Conservation (phyloP, 202 grass and related monocot genomes). For the Cymbopogon flexuosus region DNA sequence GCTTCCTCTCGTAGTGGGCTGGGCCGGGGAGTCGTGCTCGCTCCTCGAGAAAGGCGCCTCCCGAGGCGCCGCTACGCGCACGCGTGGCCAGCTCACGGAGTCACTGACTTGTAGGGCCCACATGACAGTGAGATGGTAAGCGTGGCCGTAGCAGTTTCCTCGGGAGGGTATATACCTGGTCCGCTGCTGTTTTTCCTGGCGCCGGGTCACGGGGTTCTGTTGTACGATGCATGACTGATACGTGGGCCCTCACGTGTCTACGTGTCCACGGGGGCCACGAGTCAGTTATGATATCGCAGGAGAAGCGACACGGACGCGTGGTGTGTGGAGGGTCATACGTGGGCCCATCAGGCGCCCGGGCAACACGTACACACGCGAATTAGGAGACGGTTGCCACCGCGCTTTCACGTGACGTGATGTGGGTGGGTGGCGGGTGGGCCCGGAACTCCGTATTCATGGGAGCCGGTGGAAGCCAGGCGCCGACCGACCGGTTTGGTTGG, state of each 20-base stretch:
- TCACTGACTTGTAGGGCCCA: rapidly evolving
- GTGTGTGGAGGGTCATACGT: no score
- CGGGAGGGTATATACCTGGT: slow-evolving; percentile 26
- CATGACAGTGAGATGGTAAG: rapidly evolving
- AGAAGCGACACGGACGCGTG: slow-evolving; percentile 15
- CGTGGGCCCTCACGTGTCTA: neutral
- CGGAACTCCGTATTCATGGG: slow-evolving; percentile 22
- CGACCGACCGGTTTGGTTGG: neutral
- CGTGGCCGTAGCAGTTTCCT: neutral
- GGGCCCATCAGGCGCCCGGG: neutral
- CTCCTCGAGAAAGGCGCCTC: slow-evolving; percentile 25
- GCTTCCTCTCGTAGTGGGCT: slow-evolving; percentile 32
- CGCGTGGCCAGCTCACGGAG: rapidly evolving
- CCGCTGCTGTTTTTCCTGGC: neutral
- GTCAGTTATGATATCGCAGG: neutral
- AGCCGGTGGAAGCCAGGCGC: neutral
- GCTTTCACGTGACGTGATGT: slow-evolving; percentile 38
- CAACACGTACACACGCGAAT: neutral
- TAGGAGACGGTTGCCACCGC: slow-evolving; percentile 25
- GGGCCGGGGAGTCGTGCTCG: slow-evolving; percentile 36
- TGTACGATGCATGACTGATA: neutral
- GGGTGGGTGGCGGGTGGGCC: slow-evolving; percentile 13
- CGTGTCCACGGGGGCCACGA: slow-evolving; percentile 15
- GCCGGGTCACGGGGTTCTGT: neutral
- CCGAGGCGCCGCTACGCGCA: neutral